Percentiles rank a stretch among this genome's conserved stretches.
phyloP scores from a whole-genome alignment of 805 yeast genomes.

The Saccharomycopsis fodiens region DNA sequence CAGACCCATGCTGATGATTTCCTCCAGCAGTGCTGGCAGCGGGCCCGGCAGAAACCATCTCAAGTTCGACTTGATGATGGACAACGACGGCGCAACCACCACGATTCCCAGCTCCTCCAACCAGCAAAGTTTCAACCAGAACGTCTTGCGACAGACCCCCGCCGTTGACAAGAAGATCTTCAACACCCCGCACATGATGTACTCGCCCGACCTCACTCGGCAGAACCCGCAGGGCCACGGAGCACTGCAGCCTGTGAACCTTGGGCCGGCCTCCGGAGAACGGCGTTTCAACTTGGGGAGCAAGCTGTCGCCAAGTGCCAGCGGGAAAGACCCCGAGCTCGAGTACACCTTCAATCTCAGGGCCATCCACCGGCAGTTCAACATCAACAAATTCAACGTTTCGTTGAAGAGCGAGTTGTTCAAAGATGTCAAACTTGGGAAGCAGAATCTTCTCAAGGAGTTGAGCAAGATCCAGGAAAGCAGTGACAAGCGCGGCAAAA shows the following conservation, averaged over 20 bases:
- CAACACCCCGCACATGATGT: conserved; percentile 19
- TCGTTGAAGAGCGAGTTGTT: conserved; percentile 18
- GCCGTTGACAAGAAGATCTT: conserved; percentile 17
- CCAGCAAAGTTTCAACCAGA: conserved; percentile 10
- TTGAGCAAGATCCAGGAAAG: conserved; percentile 14
- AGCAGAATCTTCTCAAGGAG: conserved; percentile 7
- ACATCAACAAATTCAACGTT: conserved; percentile 19
- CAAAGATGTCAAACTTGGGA: conserved; percentile 18
- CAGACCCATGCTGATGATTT: conserved; percentile 18
- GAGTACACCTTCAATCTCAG: conserved; percentile 14
- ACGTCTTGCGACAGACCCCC: conserved; percentile 10
- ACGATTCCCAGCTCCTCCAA: conserved; percentile 11
- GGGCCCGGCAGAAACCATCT: conserved; percentile 10
- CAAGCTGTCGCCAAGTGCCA: neutral
- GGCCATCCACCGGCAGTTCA: conserved; percentile 19
- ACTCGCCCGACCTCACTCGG: conserved; percentile 14
- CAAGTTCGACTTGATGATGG: conserved; percentile 15
- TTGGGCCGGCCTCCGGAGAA: conserved; percentile 6
- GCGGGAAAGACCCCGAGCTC: conserved; percentile 3
- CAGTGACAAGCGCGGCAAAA: conserved; percentile 1
- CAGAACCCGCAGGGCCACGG: neutral
- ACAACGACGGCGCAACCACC: conserved; percentile 10
- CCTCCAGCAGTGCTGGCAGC: neutral
- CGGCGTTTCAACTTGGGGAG: conserved; percentile 9
- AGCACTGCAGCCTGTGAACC: conserved; percentile 6